Conservation (phyloP, 192 early-diverging fungal species). For the Dispira parvispora region DNA sequence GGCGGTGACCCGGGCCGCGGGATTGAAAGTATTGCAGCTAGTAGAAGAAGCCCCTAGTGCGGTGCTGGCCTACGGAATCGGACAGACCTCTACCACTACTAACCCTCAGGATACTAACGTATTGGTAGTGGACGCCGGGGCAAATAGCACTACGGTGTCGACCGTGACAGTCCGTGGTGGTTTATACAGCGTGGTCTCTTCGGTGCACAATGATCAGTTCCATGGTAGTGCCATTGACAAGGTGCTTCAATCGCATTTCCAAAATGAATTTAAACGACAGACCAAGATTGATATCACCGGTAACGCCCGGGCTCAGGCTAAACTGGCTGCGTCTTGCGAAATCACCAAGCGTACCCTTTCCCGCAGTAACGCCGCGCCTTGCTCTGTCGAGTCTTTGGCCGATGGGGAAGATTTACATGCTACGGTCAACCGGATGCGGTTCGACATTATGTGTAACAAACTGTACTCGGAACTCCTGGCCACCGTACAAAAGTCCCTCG, state of each 20-base stretch:
- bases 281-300: conserved; percentile 56
- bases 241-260: conserved; percentile 61
- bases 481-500: conserved; percentile 46
- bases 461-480: conserved; percentile 54
- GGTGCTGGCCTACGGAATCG: conserved; percentile 66
- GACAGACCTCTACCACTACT: conserved; percentile 27
- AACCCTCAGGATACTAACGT: conserved; percentile 52
- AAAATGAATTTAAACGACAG: conserved; percentile 78
- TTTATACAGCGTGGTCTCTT: conserved; percentile 59
- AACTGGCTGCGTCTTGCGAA: conserved; percentile 73
- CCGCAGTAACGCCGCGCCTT: conserved; percentile 61
- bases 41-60: conserved; percentile 84
- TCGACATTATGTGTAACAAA: conserved; percentile 72
- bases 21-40: conserved; percentile 62
- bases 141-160: conserved; percentile 65
- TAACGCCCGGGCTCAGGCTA: conserved; percentile 61
- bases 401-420: conserved; percentile 84
- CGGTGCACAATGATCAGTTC: conserved; percentile 56
- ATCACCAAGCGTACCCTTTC: conserved; percentile 83
- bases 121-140: conserved; percentile 83
- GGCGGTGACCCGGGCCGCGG: conserved; percentile 51
- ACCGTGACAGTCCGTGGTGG: conserved; percentile 66
- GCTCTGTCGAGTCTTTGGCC: conserved; percentile 79
- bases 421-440: conserved; percentile 67
- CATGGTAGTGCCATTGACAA: conserved; percentile 81